Evolutionary conservation across 2,329 filamentous ascomycete species (phyloP), one percentile per base, ranked within the genome.

Genomic region (Orbilia oligospora): DNA sequence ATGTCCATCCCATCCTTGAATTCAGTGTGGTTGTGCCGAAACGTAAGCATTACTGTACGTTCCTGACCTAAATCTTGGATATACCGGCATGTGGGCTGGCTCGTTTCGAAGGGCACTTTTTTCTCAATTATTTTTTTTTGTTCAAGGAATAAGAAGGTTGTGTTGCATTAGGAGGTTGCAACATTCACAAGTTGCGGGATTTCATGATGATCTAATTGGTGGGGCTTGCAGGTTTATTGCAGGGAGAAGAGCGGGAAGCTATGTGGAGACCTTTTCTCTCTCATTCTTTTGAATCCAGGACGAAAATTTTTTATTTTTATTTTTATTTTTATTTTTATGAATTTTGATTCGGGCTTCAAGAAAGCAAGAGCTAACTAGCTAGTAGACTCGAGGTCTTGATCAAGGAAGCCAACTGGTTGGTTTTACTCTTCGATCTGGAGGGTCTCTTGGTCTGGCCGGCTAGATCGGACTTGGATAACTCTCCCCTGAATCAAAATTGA

Each of bases 141-240:
- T 61, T 61, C 36, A 44, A 61, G 38, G 61, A 48, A 49, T 27
- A 36, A 10, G 22, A 33, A 48, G 33, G 56, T 49, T 65, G 61
- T 65, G 61, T 65, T 65, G 61, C 61, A 65, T 65, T 65, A 16
- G 30, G 44, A 49, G 61, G 61, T 49, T 65, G 41, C 61, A 65
- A 65, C 61, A 51, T 51, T 24, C 20, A 6, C 10, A 36, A 20
- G 18, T 44, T 65, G 61, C 61, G 44, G 61, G 56, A 61, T 61
- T 44, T 61, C 38, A 44, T 27, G 33, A 20, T 41, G 33, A 3
- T 61, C 36, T 27, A 44, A 61, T 61, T 61, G 56, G 56, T 44
- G 56, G 56, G 36, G 56, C 22, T 27, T 44, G 36, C 20, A 44
- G 56, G 18, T 27, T 61, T 61, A 61, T 61, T 61, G 56, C 56